Evolutionary conservation across 352 stramenopile genomes (phyloP).

Genomic region (Globisporangium ultimum): DNA sequence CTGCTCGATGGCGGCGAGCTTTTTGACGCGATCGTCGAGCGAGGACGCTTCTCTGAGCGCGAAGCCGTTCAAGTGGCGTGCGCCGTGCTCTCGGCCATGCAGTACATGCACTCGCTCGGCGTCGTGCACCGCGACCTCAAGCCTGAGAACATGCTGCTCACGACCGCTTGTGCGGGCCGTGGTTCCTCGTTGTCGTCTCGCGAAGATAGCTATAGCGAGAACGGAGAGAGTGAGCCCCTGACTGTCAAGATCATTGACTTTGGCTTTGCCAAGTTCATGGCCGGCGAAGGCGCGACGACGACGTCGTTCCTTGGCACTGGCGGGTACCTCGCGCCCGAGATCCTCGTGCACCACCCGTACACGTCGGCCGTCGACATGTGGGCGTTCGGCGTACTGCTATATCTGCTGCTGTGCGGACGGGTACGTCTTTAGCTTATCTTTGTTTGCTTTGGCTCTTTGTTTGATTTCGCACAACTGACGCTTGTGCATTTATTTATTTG

Average conservation of each 20-base stretch:
- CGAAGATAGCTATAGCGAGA: slow-evolving; percentile 7
- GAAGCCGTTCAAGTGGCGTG: slow-evolving; percentile 51
- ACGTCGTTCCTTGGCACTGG: slow-evolving; percentile 77
- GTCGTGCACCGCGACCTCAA: slow-evolving; percentile 77
- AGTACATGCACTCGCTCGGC: slow-evolving; percentile 69
- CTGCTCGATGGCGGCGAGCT: slow-evolving; percentile 75
- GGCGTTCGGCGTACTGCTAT: slow-evolving; percentile 96
- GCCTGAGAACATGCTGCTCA: slow-evolving; percentile 72
- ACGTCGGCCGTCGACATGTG: slow-evolving; percentile 95
- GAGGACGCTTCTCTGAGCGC: slow-evolving; percentile 47
- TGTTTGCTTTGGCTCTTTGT: neutral
- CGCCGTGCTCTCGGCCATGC: slow-evolving; percentile 63
- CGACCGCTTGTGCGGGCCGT: slow-evolving; percentile 7
- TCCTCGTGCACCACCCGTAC: slow-evolving; percentile 95
- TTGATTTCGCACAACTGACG: neutral
- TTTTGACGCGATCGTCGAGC: slow-evolving; percentile 78
- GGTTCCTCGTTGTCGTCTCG: slow-evolving; percentile 9
- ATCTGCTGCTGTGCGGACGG: slow-evolving; percentile 95
- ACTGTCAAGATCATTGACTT: slow-evolving; percentile 99
- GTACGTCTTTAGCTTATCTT: slow-evolving; percentile 29
- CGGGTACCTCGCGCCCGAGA: slow-evolving; percentile 97
- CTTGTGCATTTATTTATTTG: neutral
- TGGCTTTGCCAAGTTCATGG: slow-evolving; percentile 93
- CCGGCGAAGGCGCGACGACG: slow-evolving; percentile 44
- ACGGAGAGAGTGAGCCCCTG: slow-evolving; percentile 17